A percentile compares a stretch with the other conserved stretches of the same genome.
Conservation (phyloP, 164 flowering plant species). For the Magnolia officinalis region DNA sequence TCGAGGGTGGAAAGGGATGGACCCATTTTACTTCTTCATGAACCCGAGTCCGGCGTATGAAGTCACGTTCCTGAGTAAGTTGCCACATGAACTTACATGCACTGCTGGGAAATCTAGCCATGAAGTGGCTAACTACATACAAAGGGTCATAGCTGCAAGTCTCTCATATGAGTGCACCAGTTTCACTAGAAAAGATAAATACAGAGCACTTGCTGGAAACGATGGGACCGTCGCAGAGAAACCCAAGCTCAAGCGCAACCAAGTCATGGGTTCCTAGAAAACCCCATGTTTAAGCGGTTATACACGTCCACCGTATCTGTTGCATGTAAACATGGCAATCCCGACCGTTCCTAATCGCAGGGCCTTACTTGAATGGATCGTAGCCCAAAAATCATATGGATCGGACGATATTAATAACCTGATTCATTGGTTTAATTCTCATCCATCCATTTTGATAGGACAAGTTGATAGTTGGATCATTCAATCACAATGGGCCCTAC, state of each 20-base stretch:
- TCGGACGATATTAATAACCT: no score
- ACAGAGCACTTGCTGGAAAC: constrained; percentile 57
- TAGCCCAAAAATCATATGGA: no score
- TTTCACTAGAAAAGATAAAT: constrained; percentile 74
- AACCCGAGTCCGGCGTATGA: constrained; percentile 68
- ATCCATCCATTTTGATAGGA: no score
- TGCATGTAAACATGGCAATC: not conserved
- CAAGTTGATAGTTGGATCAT: no score
- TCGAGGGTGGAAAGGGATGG: constrained; percentile 72
- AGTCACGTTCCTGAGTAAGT: constrained; percentile 56
- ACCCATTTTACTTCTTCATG: constrained; percentile 74
- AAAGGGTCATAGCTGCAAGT: constrained; percentile 57
- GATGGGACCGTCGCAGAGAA: constrained; percentile 46
- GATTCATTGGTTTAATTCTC: no score
- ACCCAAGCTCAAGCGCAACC: constrained; percentile 14
- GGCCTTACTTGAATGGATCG: not conserved
- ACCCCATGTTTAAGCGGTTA: not conserved
- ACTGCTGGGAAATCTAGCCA: constrained; percentile 48
- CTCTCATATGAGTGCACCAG: constrained; percentile 62
- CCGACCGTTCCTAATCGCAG: not conserved
- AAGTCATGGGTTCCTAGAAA: constrained; percentile 32
- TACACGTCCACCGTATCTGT: not conserved
- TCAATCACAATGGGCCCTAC: no score
- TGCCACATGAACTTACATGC: constrained; percentile 48
- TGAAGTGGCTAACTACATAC: constrained; percentile 73